A percentile compares a stretch with the other conserved stretches of the same genome.
phyloP scores from a whole-genome alignment of 208 protist genomes.

The Angomonas deanei region DNA sequence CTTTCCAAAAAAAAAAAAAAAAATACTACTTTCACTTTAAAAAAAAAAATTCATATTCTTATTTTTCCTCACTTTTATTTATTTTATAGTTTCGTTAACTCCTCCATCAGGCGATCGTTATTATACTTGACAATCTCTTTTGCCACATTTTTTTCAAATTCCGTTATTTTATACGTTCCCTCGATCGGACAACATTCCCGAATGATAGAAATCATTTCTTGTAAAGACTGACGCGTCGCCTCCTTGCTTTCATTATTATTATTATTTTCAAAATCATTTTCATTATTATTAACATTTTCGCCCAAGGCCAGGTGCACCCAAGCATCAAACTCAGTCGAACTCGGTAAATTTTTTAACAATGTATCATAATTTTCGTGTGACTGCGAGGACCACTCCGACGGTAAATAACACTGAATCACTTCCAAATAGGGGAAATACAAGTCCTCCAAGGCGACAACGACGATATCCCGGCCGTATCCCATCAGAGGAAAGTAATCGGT shows the following conservation, averaged over 20 bases:
- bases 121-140: no score
- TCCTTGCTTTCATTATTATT: background rate
- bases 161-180: background rate
- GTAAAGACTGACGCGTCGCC: background rate
- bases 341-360: no score
- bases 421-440: slow-evolving; percentile 45
- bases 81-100: no score
- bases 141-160: background rate
- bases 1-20: slow-evolving; percentile 1
- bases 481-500: slow-evolving; percentile 17
- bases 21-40: background rate
- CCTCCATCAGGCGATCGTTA: no score
- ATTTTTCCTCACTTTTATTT: no score
- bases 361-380: slow-evolving; percentile 33
- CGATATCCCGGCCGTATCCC: slow-evolving; percentile 36
- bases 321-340: no score
- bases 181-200: no score
- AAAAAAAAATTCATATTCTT: no score
- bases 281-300: background rate
- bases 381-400: slow-evolving; percentile 27
- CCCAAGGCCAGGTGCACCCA: background rate
- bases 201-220: no score
- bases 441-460: slow-evolving; percentile 33
- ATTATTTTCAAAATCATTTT: background rate
- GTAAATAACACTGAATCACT: slow-evolving; percentile 32